Conservation (phyloP, 495 filamentous ascomycete genomes). For the Acidiella bohemica region DNA sequence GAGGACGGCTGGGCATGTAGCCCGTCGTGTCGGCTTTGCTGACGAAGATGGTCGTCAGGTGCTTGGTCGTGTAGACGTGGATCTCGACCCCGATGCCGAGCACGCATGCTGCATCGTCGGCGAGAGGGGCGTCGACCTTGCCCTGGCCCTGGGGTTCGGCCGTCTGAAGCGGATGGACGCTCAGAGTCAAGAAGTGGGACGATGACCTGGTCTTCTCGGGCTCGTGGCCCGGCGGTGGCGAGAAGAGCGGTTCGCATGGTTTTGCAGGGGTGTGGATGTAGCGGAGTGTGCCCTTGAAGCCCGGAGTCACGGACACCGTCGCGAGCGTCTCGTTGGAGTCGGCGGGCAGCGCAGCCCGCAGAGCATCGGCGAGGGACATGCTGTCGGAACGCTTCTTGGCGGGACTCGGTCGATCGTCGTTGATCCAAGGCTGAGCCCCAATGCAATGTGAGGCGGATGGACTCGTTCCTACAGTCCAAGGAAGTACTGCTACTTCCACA, state of each 20-base stretch:
- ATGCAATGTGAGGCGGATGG: too few relatives aligned
- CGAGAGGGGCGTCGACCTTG: too few relatives aligned
- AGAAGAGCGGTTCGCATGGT: constrained; percentile 57
- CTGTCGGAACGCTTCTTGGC: too few relatives aligned
- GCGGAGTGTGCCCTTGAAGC: constrained; percentile 56
- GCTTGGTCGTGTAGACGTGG: constrained; percentile 56
- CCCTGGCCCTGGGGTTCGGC: constrained; percentile 23
- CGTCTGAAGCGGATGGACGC: constrained; percentile 33
- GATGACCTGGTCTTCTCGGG: constrained; percentile 71
- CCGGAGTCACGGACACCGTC: constrained; percentile 24
- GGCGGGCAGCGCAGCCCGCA: constrained; percentile 56
- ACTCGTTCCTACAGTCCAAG: too few relatives aligned
- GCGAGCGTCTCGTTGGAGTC: background rate
- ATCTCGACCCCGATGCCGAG: constrained; percentile 59
- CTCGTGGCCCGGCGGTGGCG: constrained; percentile 55
- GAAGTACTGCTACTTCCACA: too few relatives aligned
- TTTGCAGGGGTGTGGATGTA: constrained; percentile 81
- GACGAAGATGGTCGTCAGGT: constrained; percentile 78
- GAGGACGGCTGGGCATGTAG: constrained; percentile 50
- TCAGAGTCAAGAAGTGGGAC: constrained; percentile 70
- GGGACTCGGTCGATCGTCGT: too few relatives aligned
- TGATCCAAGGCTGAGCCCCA: too few relatives aligned
- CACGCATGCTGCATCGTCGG: too few relatives aligned
- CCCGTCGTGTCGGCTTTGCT: constrained; percentile 96
- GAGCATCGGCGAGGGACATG: constrained; percentile 21